Evolutionary conservation across 2,329 filamentous ascomycete species (phyloP).

Genomic region (Rutstroemia sydowiana): DNA sequence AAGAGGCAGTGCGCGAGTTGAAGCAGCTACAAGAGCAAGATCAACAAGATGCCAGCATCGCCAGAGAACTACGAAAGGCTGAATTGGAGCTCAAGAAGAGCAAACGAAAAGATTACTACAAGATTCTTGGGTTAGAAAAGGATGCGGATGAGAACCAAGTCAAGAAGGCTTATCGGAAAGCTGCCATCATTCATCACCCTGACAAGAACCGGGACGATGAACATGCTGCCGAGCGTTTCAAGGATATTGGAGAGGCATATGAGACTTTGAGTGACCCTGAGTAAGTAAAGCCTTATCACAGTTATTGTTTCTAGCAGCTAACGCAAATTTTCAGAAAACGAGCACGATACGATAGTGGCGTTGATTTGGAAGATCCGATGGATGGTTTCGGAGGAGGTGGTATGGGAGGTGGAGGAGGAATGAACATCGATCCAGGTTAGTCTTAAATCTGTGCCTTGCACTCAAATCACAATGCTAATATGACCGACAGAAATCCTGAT

Average conservation of each 20-base stretch:
- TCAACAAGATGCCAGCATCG: slow-evolving; percentile 71
- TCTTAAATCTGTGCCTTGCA: not conserved
- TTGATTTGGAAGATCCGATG: slow-evolving; percentile 79
- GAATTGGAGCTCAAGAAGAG: slow-evolving; percentile 97
- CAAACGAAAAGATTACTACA: slow-evolving; percentile 97
- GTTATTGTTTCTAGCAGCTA: slow-evolving; percentile 31
- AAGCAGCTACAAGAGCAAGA: slow-evolving; percentile 80
- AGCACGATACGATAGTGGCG: slow-evolving; percentile 83
- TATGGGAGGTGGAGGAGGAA: slow-evolving; percentile 42
- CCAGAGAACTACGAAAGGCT: slow-evolving; percentile 79
- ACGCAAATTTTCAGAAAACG: slow-evolving; percentile 62
- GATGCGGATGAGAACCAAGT: slow-evolving; percentile 77
- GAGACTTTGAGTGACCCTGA: slow-evolving; percentile 91
- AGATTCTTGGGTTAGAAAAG: slow-evolving; percentile 85
- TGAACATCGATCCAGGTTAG: slow-evolving; percentile 30
- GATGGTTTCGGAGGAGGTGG: slow-evolving; percentile 65
- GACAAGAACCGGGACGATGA: slow-evolving; percentile 93
- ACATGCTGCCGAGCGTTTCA: slow-evolving; percentile 83
- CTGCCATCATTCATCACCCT: slow-evolving; percentile 89
- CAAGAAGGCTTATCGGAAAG: slow-evolving; percentile 94
- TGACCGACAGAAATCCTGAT: slow-evolving; percentile 25
- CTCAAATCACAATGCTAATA: not conserved
- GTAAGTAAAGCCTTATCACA: slow-evolving; percentile 45
- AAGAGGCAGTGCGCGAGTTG: slow-evolving; percentile 81
- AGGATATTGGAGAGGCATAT: slow-evolving; percentile 96